A percentile compares a stretch with the other conserved stretches of the same genome.
Evolutionary conservation across 768 basidiomycete genomes (phyloP).

Genomic region (Podaxis mareebaensis): DNA sequence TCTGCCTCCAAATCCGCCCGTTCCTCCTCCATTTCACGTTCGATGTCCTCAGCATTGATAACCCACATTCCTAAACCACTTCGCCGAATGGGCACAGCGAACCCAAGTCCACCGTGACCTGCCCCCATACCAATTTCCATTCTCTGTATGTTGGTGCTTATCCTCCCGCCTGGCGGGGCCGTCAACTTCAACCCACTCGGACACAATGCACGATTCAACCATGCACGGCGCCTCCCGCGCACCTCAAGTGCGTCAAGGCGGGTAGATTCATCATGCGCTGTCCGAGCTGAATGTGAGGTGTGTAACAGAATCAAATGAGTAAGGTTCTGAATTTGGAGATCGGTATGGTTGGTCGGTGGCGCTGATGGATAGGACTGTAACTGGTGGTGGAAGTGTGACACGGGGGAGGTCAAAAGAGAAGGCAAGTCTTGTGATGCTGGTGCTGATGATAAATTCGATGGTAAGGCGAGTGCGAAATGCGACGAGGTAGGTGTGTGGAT

Average conservation of each 20-base stretch:
- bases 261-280: slow-evolving; percentile 38
- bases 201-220: slow-evolving; percentile 54
- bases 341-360: slow-evolving; percentile 33
- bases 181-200: slow-evolving; percentile 12
- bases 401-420: slow-evolving; percentile 1
- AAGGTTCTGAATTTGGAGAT: slow-evolving; percentile 34
- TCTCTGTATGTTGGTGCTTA: background rate
- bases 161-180: background rate
- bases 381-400: slow-evolving; percentile 7
- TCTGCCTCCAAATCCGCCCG: background rate
- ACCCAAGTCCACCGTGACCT: slow-evolving; percentile 10
- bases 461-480: slow-evolving; percentile 22
- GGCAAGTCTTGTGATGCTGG: slow-evolving; percentile 9
- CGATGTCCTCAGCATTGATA: slow-evolving; percentile 5
- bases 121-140: slow-evolving; percentile 13
- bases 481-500: slow-evolving; percentile 46
- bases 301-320: slow-evolving; percentile 41
- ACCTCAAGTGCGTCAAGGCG: slow-evolving; percentile 53
- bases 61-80: slow-evolving; percentile 15
- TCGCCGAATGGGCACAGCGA: slow-evolving; percentile 10
- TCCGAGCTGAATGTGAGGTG: slow-evolving; percentile 40
- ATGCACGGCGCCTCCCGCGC: slow-evolving; percentile 63
- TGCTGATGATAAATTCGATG: slow-evolving; percentile 4
- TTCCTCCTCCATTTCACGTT: background rate
- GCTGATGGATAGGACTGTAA: slow-evolving; percentile 25